Conservation (phyloP, 306 rosid species). For the Cucurbita pepo region DNA sequence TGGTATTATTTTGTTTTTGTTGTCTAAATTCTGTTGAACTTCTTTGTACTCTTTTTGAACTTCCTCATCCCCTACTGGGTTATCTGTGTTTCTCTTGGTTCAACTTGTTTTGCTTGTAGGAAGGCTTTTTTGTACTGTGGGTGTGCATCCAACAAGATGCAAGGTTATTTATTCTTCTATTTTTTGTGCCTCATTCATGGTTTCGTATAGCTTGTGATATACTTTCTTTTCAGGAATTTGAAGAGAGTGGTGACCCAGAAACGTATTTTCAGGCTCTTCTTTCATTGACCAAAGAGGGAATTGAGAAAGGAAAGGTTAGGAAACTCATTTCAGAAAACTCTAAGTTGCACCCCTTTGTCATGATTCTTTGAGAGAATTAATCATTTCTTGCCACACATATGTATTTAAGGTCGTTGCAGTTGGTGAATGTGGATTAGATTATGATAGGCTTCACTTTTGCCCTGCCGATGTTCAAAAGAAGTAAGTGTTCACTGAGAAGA, state of each 20-base stretch:
- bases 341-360: background rate
- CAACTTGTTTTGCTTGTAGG: conserved; percentile 27
- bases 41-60: background rate
- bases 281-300: conserved; percentile 77
- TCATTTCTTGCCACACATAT: background rate
- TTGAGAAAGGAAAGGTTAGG: conserved; percentile 78
- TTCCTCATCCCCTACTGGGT: background rate
- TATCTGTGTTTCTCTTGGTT: conserved; percentile 10
- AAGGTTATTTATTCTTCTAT: conserved; percentile 37
- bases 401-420: conserved; percentile 65
- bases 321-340: background rate
- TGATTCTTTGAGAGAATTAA: background rate
- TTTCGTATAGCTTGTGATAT: background rate
- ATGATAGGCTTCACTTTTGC: conserved; percentile 91
- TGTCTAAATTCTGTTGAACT: background rate
- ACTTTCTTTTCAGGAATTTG: conserved; percentile 56
- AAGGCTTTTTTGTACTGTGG: conserved; percentile 85
- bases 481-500: conserved; percentile 21
- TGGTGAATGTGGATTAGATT: conserved; percentile 96
- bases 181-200: background rate
- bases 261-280: conserved; percentile 76
- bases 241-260: conserved; percentile 81
- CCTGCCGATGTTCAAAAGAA: conserved; percentile 76
- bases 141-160: conserved; percentile 98
- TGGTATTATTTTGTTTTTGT: conserved; percentile 21